A percentile compares a stretch with the other conserved stretches of the same genome.
Evolutionary conservation across 306 rosid species (phyloP).

Genomic region (Vigna hirtella): DNA sequence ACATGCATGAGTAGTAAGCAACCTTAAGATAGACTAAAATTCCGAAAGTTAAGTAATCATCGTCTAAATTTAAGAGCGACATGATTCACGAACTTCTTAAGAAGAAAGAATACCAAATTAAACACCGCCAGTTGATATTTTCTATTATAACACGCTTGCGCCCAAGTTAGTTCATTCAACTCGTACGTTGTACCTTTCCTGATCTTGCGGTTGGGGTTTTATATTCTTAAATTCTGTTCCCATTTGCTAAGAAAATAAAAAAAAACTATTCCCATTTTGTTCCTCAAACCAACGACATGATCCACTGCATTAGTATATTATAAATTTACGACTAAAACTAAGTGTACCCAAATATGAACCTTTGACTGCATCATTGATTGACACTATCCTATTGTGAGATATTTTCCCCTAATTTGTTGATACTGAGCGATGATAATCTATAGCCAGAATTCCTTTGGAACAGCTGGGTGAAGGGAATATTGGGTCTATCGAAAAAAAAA

Average conservation of each 20-base stretch:
- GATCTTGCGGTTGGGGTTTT: neutral
- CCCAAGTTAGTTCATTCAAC: neutral
- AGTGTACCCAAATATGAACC: neutral
- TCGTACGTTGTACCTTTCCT: neutral
- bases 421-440: neutral
- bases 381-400: neutral
- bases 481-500: too few relatives aligned
- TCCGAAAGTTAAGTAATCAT: neutral
- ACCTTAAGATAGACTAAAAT: neutral
- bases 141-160: neutral
- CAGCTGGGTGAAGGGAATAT: neutral
- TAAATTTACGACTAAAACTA: neutral
- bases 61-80: neutral
- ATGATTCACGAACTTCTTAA: neutral
- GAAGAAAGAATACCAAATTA: neutral
- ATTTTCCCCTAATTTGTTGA: neutral
- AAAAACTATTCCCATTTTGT: neutral
- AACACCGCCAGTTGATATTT: neutral
- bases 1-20: too few relatives aligned
- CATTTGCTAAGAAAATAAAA: neutral
- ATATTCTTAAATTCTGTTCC: neutral
- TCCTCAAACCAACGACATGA: neutral
- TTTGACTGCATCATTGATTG: neutral
- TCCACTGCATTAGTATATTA: neutral
- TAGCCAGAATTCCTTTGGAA: neutral